Evolutionary conservation across 2,329 filamentous ascomycete genomes (phyloP), one percentile per base, ranked within the genome.

Genomic region (Colletotrichum trifolii): DNA sequence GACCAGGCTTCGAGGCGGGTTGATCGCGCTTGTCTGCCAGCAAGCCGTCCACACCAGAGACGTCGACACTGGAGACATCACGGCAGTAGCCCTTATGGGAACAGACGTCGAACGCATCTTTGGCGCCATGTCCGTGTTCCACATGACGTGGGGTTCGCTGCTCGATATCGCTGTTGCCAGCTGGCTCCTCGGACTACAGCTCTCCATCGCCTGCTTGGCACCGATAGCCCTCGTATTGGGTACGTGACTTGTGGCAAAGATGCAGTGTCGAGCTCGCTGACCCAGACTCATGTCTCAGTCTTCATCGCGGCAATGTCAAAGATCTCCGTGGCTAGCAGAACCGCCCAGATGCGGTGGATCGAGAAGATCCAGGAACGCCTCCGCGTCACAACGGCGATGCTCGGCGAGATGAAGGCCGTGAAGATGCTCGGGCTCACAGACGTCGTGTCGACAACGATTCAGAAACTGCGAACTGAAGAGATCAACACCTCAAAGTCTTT

Each of bases 361-460:
- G 76, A 79, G 50, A 76, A 73, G 34, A 79, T 83, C 11, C 77
- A 83, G 69, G 73, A 76, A 42, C 78, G 81, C 5, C 75, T 83
- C 4, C 73, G 76, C 5, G 72, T 78, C 4, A 83, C 81, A 0
- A 72, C 75, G 2, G 72, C 72, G 4, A 76, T 81, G 71, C 74
- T 83, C 0, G 73, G 73, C 15, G 76, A 79, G 3, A 81, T 83
- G 73, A 81, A 81, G 65, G 75, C 78, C 34, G 74, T 83, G 25
- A 83, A 82, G 69, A 82, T 83, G 75, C 74, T 78, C 11, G 79
- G 79, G 0, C 67, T 78, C 1, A 54, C 71, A 0, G 50, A 62
- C 1, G 60, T 72, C 1, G 69, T 77, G 36, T 69, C 68, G 2
- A 66, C 59, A 1, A 71, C 71, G 0, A 70, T 78, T 6, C 68